phyloP scores from a whole-genome alignment of 2,329 filamentous ascomycete genomes.

The Sphaerulina musiva region DNA sequence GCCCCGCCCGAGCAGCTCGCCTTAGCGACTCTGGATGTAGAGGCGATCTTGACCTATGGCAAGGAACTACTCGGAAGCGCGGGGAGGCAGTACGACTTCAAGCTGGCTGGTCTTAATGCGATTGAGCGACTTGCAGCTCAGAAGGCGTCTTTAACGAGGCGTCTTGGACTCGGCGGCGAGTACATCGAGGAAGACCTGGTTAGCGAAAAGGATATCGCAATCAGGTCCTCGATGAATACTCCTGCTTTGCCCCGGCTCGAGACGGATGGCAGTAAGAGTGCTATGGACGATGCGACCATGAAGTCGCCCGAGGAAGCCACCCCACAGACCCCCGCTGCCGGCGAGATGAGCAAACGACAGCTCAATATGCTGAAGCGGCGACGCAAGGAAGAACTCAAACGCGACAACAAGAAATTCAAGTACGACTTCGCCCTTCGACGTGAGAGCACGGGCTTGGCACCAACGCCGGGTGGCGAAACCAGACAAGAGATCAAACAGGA shows the following conservation, averaged over 20 bases:
- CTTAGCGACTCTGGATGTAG: slow-evolving; percentile 69
- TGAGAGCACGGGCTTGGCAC: slow-evolving; percentile 54
- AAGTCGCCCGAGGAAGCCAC: slow-evolving; percentile 30
- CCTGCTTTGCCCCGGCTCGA: slow-evolving; percentile 44
- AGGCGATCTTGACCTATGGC: slow-evolving; percentile 72
- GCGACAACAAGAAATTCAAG: slow-evolving; percentile 70
- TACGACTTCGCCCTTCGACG: slow-evolving; percentile 71
- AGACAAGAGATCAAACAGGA: slow-evolving; percentile 56
- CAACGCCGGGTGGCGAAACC: slow-evolving; percentile 48
- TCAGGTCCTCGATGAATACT: slow-evolving; percentile 36
- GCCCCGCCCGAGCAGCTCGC: slow-evolving; percentile 53
- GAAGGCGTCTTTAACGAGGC: slow-evolving; percentile 76
- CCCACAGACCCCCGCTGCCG: slow-evolving; percentile 28
- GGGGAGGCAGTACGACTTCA: slow-evolving; percentile 76
- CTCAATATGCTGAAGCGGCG: slow-evolving; percentile 93
- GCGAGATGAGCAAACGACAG: slow-evolving; percentile 76
- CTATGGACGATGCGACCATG: slow-evolving; percentile 20
- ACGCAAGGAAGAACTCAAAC: slow-evolving; percentile 80
- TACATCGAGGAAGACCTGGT: slow-evolving; percentile 80
- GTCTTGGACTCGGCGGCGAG: slow-evolving; percentile 77
- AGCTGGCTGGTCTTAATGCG: slow-evolving; percentile 73
- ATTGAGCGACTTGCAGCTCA: slow-evolving; percentile 74
- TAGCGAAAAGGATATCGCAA: slow-evolving; percentile 54
- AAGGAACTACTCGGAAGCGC: slow-evolving; percentile 76
- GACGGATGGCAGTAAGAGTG: slow-evolving; percentile 44